Evolutionary conservation across 352 stramenopile genomes (phyloP), one percentile per base, ranked within the genome.

Genomic region (Phytophthora capsici): DNA sequence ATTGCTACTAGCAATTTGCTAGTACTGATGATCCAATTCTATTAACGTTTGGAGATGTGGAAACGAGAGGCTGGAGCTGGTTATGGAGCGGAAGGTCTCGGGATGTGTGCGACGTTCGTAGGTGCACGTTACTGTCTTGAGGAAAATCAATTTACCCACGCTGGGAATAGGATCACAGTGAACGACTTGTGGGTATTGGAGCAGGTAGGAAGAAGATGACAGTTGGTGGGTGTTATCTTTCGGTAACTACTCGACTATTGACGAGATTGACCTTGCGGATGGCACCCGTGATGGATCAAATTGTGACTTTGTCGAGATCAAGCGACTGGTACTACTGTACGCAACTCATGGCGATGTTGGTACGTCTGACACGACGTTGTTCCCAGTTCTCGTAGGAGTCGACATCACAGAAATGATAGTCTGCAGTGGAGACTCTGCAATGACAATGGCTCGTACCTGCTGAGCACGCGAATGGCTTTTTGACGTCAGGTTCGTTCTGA

Each of bases 21-120:
- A 63, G 60, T 45, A 68, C 60, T 51, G 51, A 0, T 68, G 60
- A 51, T 62, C 60, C 1, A 62, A 60, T 13, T 51, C 51, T 6
- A 68, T 68, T 37, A 68, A 46, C 19, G 51, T 19, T 10, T 68
- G 60, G 60, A 68, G 25, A 68, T 68, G 60, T 68, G 50, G 60
- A 68, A 68, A 26, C 60, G 45, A 8, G 60, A 68, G n/a, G 63
- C 60, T 38, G 60, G 60, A 25, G 40, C 63, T 17, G 60, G 60
- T 16, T 68, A 68, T 32, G 60, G 60, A 41, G 60, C 60, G 17
- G 60, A 68, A 47, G 60, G 60, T 20, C 60, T 68, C 25, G 60
- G 51, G 6, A 68, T 68, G 60, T 68, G 51, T 1, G 36, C 60
- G 10, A 56, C 46, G 1, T 68, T 68, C 28, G 60, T 68, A 26